Evolutionary conservation across 805 yeast genomes (phyloP), one percentile per base, ranked within the genome.

Genomic region (Ogataea haglerorum): DNA sequence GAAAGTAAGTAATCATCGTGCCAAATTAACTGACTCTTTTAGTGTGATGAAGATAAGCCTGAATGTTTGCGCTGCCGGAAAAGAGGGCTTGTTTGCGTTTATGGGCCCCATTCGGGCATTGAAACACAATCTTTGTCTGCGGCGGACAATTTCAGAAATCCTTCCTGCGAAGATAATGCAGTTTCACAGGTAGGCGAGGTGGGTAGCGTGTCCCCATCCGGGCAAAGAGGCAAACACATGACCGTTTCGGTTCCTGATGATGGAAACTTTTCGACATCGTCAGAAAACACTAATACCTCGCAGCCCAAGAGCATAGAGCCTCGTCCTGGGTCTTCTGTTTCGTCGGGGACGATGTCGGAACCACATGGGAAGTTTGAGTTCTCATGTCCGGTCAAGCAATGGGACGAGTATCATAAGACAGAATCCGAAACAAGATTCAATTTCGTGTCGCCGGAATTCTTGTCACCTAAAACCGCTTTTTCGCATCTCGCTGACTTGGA

Each of bases 31-130:
- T 5, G 23, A 18, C 30, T 12, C 2, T 24, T n/a, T 15, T 23
- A 55, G 60, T 55, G 60, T 38, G 60, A 52, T 30, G 60, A 55
- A 35, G 36, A 34, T 10, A 54, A 49, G 38, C 58, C 58, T 3
- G 17, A 15, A 3, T 55, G 60, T 36, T 9, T 44, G 8, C 28
- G 56, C n/a, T 55, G 60, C 25, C 34, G 31, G 21, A 53, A 53
- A 34, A 34, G 60, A 10, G 51, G 49, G 2, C 32, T 52, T 10
- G 36, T 29, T 16, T 55, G 60, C 25, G 13, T 24, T 1, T 55
- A 53, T 36, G 29, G 22, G 26, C 19, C 14, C 6, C 22, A 13
- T 7, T 10, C 38, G 7, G 17, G 15, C 16, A 17, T 16, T 14
- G 18, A 16, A 19, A 5, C 14, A 8, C n/a, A 24, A n/a, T 6